These are phyloP conservation scores for Phaeosphaeria sp. DNA, from an alignment of 2,329 filamentous ascomycete species.

Conservation along the genomic window DNA sequence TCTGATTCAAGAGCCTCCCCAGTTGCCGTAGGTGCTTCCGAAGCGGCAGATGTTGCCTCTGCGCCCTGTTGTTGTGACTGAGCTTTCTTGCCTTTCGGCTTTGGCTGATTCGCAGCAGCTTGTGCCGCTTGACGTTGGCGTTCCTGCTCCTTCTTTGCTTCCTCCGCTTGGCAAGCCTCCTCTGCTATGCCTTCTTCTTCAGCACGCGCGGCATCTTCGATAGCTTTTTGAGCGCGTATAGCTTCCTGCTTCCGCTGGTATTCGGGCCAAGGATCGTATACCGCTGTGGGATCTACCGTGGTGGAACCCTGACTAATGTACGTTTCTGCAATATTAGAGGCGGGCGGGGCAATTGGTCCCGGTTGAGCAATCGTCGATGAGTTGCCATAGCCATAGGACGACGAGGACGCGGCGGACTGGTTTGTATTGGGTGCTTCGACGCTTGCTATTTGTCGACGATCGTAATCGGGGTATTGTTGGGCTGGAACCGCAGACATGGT, in stretches of 20 bases:
- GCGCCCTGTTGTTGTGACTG: constrained; percentile 29
- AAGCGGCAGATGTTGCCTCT: constrained; percentile 6
- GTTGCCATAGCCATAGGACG: constrained; percentile 30
- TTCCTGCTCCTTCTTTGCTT: constrained; percentile 33
- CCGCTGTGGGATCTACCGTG: constrained; percentile 61
- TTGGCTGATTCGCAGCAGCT: constrained; percentile 21
- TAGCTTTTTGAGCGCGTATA: constrained; percentile 39
- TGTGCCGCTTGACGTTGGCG: constrained; percentile 24
- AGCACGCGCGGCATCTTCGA: constrained; percentile 42
- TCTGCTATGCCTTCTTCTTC: constrained; percentile 41
- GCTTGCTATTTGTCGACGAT: constrained; percentile 26
- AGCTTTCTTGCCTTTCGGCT: constrained; percentile 28
- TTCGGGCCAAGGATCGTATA: constrained; percentile 62
- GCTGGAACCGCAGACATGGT: constrained; percentile 16
- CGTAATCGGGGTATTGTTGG: constrained; percentile 32
- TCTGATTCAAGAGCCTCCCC: constrained; percentile 55
- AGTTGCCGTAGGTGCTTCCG: constrained; percentile 1
- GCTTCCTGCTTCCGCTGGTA: constrained; percentile 53
- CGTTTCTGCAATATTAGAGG: constrained; percentile 26
- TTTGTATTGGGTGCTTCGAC: constrained; percentile 24
- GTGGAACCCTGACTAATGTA: constrained; percentile 39
- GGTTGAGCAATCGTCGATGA: constrained; percentile 14
- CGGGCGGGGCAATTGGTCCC: constrained; percentile 19
- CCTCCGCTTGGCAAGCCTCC: constrained; percentile 35
- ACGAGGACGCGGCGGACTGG: constrained; percentile 18